A percentile compares a stretch with the other conserved stretches of the same genome.
phyloP scores from a whole-genome alignment of 371 early-diverging fungal species.

The Fennellomyces sp. region DNA sequence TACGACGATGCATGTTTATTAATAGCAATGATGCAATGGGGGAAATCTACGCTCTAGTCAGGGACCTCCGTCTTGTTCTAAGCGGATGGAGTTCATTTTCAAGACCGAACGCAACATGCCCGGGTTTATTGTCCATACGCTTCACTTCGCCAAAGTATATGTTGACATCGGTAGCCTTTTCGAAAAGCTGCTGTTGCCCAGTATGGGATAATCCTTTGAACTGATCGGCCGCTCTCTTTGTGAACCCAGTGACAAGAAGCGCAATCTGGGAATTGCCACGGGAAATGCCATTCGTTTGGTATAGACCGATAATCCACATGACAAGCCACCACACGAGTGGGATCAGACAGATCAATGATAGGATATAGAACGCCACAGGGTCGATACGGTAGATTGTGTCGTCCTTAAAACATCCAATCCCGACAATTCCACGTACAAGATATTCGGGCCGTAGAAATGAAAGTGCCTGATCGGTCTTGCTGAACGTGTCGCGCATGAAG shows the following conservation, averaged over 20 bases:
- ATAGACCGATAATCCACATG: constrained; percentile 14
- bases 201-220: constrained; percentile 16
- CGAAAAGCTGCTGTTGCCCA: constrained; percentile 4
- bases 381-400: background rate
- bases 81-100: constrained; percentile 14
- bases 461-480: background rate
- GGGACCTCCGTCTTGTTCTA: constrained; percentile 7
- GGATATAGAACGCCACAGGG: background rate
- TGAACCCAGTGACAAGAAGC: constrained; percentile 16
- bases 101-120: constrained; percentile 18
- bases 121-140: background rate
- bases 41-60: background rate
- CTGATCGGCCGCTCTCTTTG: background rate
- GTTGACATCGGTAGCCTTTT: constrained; percentile 9
- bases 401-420: background rate
- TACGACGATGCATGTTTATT: background rate
- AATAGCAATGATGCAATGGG: constrained; percentile 5
- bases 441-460: background rate
- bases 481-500: background rate
- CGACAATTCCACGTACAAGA: background rate
- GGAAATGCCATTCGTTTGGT: constrained; percentile 13
- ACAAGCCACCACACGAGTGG: constrained; percentile 16
- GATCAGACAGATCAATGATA: constrained; percentile 1
- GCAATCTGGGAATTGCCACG: constrained; percentile 19
- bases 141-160: constrained; percentile 14